These are phyloP conservation scores for Aspergillus floridensis DNA, from an alignment of 2,329 filamentous ascomycete species.

Conservation along the genomic window DNA sequence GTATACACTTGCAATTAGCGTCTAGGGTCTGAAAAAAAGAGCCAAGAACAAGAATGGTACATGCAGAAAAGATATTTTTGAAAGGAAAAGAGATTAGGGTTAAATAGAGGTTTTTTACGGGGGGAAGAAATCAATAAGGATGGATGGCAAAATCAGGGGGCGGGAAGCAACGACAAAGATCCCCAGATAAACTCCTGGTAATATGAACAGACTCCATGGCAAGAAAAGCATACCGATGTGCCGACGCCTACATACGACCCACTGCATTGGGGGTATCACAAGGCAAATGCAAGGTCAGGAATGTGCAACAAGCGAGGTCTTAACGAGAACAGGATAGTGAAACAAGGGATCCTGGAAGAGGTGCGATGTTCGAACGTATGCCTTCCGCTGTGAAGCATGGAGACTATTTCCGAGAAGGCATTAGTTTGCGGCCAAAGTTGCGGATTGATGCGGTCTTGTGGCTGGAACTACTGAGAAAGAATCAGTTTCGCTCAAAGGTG, in stretches of 20 bases:
- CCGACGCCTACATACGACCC: constrained; percentile 28
- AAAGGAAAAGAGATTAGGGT: neutral
- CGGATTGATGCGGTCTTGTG: constrained; percentile 33
- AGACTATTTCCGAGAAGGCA: constrained; percentile 25
- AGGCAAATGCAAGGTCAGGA: constrained; percentile 15
- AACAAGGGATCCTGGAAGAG: neutral
- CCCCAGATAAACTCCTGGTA: constrained; percentile 4
- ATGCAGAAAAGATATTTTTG: neutral
- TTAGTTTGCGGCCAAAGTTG: constrained; percentile 38
- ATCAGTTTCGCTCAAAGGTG: neutral
- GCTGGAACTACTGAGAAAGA: constrained; percentile 13
- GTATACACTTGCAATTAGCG: neutral
- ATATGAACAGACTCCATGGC: neutral
- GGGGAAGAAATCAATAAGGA: neutral
- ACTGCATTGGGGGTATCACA: constrained; percentile 23
- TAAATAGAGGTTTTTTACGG: neutral
- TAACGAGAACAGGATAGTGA: neutral
- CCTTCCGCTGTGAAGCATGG: neutral
- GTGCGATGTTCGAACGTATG: neutral
- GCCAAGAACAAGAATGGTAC: no score
- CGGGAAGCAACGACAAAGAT: constrained; percentile 2
- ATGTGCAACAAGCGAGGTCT: constrained; percentile 5
- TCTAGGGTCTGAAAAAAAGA: neutral
- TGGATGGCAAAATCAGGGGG: neutral
- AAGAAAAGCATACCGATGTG: constrained; percentile 9